Base-by-base conservation (phyloP, 2,329 filamentous ascomycete genomes). In the Ophioceras dolichostomum region DNA sequence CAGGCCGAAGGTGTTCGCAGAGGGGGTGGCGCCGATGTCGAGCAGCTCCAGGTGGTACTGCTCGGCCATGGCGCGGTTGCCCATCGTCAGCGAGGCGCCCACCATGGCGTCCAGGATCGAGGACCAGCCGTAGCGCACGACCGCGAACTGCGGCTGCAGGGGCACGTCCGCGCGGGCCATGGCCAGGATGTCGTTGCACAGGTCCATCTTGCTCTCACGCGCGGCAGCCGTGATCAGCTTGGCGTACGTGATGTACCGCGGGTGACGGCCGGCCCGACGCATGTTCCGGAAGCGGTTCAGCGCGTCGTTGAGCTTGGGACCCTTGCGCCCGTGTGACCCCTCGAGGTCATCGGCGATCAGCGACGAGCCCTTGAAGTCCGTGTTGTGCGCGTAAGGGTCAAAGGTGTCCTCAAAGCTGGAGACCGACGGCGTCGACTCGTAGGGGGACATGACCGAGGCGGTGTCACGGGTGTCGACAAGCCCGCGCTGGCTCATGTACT, bases 81-180 rank as follows among this genome's bases (percentile, higher is more conserved):
- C 85, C 33, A 85, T 70, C 30, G 77, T 86, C 39, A 98, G 71
- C 52, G 83, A 94, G 31, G 88, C 88, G 48, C 88, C 87, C 39
- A 96, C 80, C 88, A 96, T 95, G 33, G 91, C 82, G 56, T 98
- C 91, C 32, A 96, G 70, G 44, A 98, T 96, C 2, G 86, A 88
- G 30, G 88, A 84, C 91, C 91, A 98, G 35, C 91, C 91, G 52
- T 94, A 94, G 43, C 87, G 79, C 22, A 96, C 88, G 43, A 86
- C 76, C 17, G 83, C 74, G 55, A 93, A 94, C 55, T 94, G 83
- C 30, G 79, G 70, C 43, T 89, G 69, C 24, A 89, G 73, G 34
- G 91, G 91, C 41, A 96, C 78, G 56, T 98, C 91, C 40, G 79
- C 73, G 48, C 86, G 82, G 10, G 91, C 91, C 76, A 94, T 93